A percentile compares a stretch with the other conserved stretches of the same genome.
These are phyloP conservation scores for Zoysia japonica DNA, from an alignment of 176 grass and related monocot species.

Conservation along the genomic window DNA sequence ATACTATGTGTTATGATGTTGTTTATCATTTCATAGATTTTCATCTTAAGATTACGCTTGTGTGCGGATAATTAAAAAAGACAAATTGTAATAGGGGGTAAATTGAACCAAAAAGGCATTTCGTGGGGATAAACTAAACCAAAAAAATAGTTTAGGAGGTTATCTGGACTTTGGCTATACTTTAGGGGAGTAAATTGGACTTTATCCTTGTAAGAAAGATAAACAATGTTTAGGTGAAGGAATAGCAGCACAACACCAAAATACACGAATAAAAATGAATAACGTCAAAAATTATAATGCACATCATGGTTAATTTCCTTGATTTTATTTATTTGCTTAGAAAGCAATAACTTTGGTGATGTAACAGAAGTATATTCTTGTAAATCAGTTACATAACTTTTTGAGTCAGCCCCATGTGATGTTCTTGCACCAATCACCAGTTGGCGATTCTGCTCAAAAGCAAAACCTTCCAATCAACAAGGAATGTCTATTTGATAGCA, in stretches of 20 bases:
- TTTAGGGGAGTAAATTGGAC: no score
- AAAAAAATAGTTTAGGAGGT: no score
- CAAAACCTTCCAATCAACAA: conserved; percentile 35
- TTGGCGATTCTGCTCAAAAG: conserved; percentile 4
- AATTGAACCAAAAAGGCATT: no score
- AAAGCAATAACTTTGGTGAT: conserved; percentile 1
- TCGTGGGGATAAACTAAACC: no score
- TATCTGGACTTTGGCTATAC: no score
- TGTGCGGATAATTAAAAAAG: no score
- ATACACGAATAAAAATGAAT: neutral
- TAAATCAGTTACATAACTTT: conserved; percentile 14
- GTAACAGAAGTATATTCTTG: conserved; percentile 19
- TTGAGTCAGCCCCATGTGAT: conserved; percentile 22
- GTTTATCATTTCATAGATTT: no score
- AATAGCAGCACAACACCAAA: neutral
- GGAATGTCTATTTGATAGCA: conserved; percentile 15
- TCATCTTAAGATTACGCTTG: no score
- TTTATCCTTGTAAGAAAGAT: neutral
- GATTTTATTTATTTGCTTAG: neutral
- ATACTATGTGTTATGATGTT: no score
- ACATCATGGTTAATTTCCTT: conserved; percentile 15
- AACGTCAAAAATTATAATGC: neutral
- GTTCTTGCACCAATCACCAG: conserved; percentile 17
- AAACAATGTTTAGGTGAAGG: conserved; percentile 1
- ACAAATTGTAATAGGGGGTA: no score